These are phyloP conservation scores for Penicillium pancosmium DNA, from an alignment of 495 filamentous ascomycete genomes.

Conservation along the genomic window DNA sequence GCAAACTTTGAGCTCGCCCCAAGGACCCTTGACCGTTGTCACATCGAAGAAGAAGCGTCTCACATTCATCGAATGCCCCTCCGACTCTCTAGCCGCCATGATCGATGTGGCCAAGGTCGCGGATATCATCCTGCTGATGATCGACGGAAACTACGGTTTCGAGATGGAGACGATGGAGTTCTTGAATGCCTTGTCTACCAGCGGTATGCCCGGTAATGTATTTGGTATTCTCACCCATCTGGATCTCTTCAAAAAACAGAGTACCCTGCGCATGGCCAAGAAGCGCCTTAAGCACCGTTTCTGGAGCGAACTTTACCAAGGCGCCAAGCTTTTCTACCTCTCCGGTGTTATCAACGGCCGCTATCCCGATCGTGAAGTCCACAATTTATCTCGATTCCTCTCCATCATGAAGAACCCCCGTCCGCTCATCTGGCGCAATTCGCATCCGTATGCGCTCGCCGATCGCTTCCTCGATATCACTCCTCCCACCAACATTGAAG, in stretches of 20 bases:
- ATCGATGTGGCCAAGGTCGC: slow-evolving; percentile 95
- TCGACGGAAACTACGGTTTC: slow-evolving; percentile 97
- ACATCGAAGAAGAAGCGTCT: slow-evolving; percentile 90
- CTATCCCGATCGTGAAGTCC: slow-evolving; percentile 94
- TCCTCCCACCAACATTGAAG: slow-evolving; percentile 85
- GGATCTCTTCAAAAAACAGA: slow-evolving; percentile 91
- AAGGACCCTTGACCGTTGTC: slow-evolving; percentile 91
- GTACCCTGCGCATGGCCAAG: slow-evolving; percentile 84
- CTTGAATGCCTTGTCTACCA: slow-evolving; percentile 82
- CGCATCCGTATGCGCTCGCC: slow-evolving; percentile 89
- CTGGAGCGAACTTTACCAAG: slow-evolving; percentile 95
- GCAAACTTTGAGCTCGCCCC: slow-evolving; percentile 84
- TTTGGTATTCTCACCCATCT: slow-evolving; percentile 97
- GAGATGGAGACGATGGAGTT: slow-evolving; percentile 99
- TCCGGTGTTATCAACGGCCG: slow-evolving; percentile 94
- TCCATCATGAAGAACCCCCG: slow-evolving; percentile 99
- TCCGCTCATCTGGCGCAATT: slow-evolving; percentile 93
- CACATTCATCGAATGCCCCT: slow-evolving; percentile 95
- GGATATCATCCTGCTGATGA: slow-evolving; percentile 95
- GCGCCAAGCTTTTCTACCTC: slow-evolving; percentile 94
- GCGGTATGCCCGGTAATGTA: slow-evolving; percentile 96
- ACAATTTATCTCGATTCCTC: slow-evolving; percentile 92
- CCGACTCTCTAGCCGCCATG: slow-evolving; percentile 88
- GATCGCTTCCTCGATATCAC: slow-evolving; percentile 95
- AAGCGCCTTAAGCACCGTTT: slow-evolving; percentile 94